phyloP scores from a whole-genome alignment of 2,329 filamentous ascomycete species.

The Hypoxylon sp. region DNA sequence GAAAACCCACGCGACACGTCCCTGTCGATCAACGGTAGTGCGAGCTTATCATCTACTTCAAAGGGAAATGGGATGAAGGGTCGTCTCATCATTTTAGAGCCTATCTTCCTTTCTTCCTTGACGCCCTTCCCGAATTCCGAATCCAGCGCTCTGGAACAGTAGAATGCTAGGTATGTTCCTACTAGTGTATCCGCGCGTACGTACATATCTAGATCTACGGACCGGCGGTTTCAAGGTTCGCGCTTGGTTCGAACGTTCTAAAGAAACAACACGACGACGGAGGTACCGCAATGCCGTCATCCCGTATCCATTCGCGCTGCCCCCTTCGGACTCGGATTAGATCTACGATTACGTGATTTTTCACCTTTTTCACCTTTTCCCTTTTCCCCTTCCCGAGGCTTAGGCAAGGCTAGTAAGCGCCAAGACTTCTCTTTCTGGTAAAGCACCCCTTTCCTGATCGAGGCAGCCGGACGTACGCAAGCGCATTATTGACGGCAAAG shows the following conservation, averaged over 20 bases:
- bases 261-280: not conserved
- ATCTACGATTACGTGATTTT: slow-evolving; percentile 40
- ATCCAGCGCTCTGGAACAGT: slow-evolving; percentile 40
- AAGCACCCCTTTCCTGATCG: slow-evolving; percentile 23
- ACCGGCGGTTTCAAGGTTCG: slow-evolving; percentile 23
- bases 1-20: slow-evolving; percentile 30
- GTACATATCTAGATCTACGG: slow-evolving; percentile 33
- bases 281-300: slow-evolving; percentile 4
- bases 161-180: slow-evolving; percentile 1
- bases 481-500: slow-evolving; percentile 14
- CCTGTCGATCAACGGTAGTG: slow-evolving; percentile 41
- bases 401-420: slow-evolving; percentile 44
- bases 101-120: slow-evolving; percentile 2
- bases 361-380: not conserved
- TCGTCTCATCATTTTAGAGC: slow-evolving; percentile 13
- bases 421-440: slow-evolving; percentile 24
- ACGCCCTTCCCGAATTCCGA: slow-evolving; percentile 33
- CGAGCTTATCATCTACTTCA: slow-evolving; percentile 43
- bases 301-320: slow-evolving; percentile 1
- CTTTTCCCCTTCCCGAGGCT: slow-evolving; percentile 29
- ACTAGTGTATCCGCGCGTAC: not conserved
- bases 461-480: slow-evolving; percentile 30
- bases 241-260: not conserved
- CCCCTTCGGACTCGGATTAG: slow-evolving; percentile 19
- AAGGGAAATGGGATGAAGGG: slow-evolving; percentile 28